These are phyloP conservation scores for Lactarius indigo DNA, from an alignment of 768 basidiomycete genomes.

Conservation along the genomic window DNA sequence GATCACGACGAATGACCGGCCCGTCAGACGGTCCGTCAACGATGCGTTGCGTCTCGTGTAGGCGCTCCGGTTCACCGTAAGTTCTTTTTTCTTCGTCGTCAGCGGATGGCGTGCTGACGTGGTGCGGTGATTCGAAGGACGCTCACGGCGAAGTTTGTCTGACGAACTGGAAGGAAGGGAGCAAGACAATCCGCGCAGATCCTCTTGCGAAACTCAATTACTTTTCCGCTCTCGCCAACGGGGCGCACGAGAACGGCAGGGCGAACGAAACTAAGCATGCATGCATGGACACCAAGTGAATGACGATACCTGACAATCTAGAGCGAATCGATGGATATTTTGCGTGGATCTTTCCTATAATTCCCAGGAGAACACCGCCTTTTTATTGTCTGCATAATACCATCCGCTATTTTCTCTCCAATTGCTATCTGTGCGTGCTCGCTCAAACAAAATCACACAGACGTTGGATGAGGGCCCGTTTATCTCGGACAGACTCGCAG, in stretches of 20 bases:
- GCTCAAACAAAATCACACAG: too few species aligned
- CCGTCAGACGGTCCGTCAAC: slow-evolving; percentile 93
- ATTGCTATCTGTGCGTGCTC: background rate
- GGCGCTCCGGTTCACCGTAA: slow-evolving; percentile 85
- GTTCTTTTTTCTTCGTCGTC: slow-evolving; percentile 32
- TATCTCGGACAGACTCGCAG: too few species aligned
- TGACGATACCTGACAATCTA: too few species aligned
- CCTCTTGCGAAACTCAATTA: slow-evolving; percentile 72
- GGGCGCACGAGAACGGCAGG: too few species aligned
- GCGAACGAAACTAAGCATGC: too few species aligned
- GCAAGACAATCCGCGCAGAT: too few species aligned
- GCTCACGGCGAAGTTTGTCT: slow-evolving; percentile 92
- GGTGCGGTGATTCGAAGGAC: slow-evolving; percentile 46
- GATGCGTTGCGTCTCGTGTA: slow-evolving; percentile 89
- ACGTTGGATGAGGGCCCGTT: too few species aligned
- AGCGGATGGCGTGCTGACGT: background rate
- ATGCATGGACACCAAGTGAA: too few species aligned
- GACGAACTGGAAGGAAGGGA: too few species aligned
- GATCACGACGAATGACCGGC: slow-evolving; percentile 88
- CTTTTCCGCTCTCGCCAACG: slow-evolving; percentile 44
- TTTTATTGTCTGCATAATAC: background rate
- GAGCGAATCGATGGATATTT: too few species aligned
- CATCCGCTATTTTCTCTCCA: background rate
- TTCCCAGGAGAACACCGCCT: background rate
- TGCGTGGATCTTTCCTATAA: too few species aligned